phyloP scores from a whole-genome alignment of 2,329 filamentous ascomycete species.

The Coniella vitis region DNA sequence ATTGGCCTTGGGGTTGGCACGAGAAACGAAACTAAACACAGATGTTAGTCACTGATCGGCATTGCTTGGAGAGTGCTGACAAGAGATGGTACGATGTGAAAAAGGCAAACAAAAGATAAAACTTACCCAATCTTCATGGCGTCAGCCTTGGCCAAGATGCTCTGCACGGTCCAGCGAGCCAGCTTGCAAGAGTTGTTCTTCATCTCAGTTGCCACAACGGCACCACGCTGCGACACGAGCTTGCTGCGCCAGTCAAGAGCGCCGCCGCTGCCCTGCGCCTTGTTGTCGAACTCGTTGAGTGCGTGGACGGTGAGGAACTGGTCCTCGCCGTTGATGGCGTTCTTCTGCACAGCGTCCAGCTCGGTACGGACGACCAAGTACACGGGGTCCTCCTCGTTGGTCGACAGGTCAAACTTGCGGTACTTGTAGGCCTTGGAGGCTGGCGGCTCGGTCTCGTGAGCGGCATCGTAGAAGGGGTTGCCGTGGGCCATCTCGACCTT shows the following conservation, averaged over 20 bases:
- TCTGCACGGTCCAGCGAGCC: conserved; percentile 94
- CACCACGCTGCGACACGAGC: conserved; percentile 88
- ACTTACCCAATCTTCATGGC: conserved; percentile 94
- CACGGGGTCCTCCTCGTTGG: conserved; percentile 90
- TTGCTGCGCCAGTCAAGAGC: conserved; percentile 97
- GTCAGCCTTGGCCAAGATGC: conserved; percentile 94
- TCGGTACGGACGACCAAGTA: conserved; percentile 92
- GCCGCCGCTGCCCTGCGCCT: conserved; percentile 89
- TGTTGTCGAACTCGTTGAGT: conserved; percentile 98
- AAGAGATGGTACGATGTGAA: neutral
- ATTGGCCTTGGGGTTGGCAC: conserved; percentile 83
- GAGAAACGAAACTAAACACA: conserved; percentile 78
- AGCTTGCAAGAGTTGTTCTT: conserved; percentile 99
- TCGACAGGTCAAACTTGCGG: conserved; percentile 89
- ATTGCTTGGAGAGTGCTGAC: neutral
- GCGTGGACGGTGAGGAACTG: conserved; percentile 90
- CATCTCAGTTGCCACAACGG: conserved; percentile 98
- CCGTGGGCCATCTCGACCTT: conserved; percentile 81
- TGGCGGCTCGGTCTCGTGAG: conserved; percentile 86
- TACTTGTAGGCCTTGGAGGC: conserved; percentile 99
- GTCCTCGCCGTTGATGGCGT: conserved; percentile 84
- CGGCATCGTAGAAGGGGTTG: conserved; percentile 95
- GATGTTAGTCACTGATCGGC: conserved; percentile 22
- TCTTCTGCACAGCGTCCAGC: conserved; percentile 92
- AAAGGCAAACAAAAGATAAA: neutral